Conservation (phyloP, 192 early-diverging fungal genomes). For the Funneliformis geosporum region DNA sequence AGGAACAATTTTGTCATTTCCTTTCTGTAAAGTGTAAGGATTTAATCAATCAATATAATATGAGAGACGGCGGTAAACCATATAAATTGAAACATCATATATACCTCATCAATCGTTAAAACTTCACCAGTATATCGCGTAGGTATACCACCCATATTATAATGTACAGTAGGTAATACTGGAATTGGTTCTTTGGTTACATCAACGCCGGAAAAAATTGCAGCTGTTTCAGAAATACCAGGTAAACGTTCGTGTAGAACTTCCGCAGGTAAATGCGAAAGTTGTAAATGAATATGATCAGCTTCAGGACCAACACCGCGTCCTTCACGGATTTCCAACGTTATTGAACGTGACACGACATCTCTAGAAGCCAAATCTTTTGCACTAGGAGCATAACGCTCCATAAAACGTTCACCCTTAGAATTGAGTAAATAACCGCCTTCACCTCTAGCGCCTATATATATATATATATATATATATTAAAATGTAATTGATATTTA, state of each 20-base stretch:
- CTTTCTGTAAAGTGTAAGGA: slow-evolving; percentile 51
- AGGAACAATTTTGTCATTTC: slow-evolving; percentile 89
- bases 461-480: neutral
- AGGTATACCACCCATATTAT: slow-evolving; percentile 99
- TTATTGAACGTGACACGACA: slow-evolving; percentile 98
- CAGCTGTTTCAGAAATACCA: slow-evolving; percentile 98
- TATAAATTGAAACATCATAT: neutral
- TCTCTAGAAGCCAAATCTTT: slow-evolving; percentile 98
- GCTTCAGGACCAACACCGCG: slow-evolving; percentile 94
- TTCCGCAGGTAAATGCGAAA: slow-evolving; percentile 90
- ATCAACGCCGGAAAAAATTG: slow-evolving; percentile 98
- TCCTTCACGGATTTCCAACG: slow-evolving; percentile 96
- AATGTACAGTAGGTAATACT: slow-evolving; percentile 97
- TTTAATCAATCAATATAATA: neutral
- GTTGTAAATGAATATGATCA: slow-evolving; percentile 96
- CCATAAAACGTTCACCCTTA: slow-evolving; percentile 98
- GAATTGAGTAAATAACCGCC: slow-evolving; percentile 96
- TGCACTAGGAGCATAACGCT: slow-evolving; percentile 97
- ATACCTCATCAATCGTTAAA: slow-evolving; percentile 63
- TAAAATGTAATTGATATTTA: neutral
- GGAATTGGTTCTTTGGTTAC: slow-evolving; percentile 99
- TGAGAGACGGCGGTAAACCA: neutral
- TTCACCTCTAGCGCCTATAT: slow-evolving; percentile 82
- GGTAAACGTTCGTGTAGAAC: slow-evolving; percentile 92
- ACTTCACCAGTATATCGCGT: slow-evolving; percentile 97